phyloP scores from a whole-genome alignment of 225 moss, liverwort and hornwort species.

The Lunularia cruciata region DNA sequence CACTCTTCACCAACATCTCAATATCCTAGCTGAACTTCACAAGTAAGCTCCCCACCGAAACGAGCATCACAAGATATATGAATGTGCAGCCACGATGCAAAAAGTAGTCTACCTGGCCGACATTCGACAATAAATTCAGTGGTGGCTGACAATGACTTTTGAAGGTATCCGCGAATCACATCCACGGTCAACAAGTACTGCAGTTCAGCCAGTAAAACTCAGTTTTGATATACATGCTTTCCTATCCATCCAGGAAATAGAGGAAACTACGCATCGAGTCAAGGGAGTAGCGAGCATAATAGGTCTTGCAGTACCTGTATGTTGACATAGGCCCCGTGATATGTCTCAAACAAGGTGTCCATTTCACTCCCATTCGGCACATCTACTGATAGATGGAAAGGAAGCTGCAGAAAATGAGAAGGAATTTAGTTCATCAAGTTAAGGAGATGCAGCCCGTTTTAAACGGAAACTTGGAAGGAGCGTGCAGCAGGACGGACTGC shows the following conservation, averaged over 20 bases:
- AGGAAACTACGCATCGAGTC: background rate
- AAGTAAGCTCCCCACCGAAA: no score
- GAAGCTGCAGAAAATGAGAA: constrained; percentile 56
- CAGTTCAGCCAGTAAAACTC: constrained; percentile 35
- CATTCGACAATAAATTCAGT: constrained; percentile 94
- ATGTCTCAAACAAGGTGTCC: constrained; percentile 77
- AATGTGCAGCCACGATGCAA: background rate
- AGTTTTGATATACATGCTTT: no score
- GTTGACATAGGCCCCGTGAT: constrained; percentile 95
- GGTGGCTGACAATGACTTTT: constrained; percentile 67
- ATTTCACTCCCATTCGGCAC: constrained; percentile 56
- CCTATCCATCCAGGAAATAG: background rate
- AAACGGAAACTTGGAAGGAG: no score
- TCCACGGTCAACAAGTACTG: constrained; percentile 92
- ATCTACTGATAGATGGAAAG: constrained; percentile 85
- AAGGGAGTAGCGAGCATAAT: background rate
- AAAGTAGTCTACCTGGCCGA: constrained; percentile 53
- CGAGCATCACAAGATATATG: no score
- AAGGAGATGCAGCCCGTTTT: no score
- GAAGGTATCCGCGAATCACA: constrained; percentile 84
- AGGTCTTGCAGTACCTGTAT: constrained; percentile 62
- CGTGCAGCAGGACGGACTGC: no score
- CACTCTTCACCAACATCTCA: no score
- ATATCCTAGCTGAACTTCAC: no score
- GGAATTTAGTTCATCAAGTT: background rate